Percentiles rank a stretch among this genome's conserved stretches.
phyloP scores from a whole-genome alignment of 139 green algal species.

The Tetradesmus lagerheimii region DNA sequence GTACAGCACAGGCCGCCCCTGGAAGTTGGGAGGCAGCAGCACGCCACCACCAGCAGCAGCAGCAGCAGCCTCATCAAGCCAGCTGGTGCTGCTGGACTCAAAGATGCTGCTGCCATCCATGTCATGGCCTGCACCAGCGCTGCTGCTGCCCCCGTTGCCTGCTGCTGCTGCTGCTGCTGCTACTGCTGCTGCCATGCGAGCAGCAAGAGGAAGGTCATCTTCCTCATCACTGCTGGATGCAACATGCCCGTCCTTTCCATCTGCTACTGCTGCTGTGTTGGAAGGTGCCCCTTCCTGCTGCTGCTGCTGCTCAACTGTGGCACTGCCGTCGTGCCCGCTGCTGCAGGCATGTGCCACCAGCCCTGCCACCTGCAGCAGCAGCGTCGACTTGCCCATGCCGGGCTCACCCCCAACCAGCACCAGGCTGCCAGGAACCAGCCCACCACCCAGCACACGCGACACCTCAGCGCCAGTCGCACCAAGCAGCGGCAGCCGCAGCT shows the following conservation, averaged over 20 bases:
- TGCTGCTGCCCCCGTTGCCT: no score
- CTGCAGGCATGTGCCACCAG: slow-evolving; percentile 40
- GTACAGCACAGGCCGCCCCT: slow-evolving; percentile 77
- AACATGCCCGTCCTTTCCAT: not conserved
- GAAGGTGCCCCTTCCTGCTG: not conserved
- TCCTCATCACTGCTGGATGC: not conserved
- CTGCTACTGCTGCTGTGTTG: not conserved
- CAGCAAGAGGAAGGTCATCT: slow-evolving; percentile 54
- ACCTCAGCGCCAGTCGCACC: slow-evolving; percentile 74
- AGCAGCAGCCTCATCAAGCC: slow-evolving; percentile 21
- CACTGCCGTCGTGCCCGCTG: not conserved
- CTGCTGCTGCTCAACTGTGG: slow-evolving; percentile 16
- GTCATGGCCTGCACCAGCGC: no score
- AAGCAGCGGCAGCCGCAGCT: slow-evolving; percentile 65
- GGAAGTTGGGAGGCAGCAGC: not conserved
- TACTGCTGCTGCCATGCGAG: slow-evolving; percentile 33
- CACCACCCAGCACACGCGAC: slow-evolving; percentile 89
- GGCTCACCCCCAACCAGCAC: slow-evolving; percentile 95
- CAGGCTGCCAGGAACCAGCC: slow-evolving; percentile 90
- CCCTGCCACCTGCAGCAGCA: slow-evolving; percentile 91
- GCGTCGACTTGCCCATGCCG: slow-evolving; percentile 96
- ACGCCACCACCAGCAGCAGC: not conserved
- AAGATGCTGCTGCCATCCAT: not conserved
- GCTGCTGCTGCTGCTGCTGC: slow-evolving; percentile 11
- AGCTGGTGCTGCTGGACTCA: not conserved